Base-by-base conservation (phyloP, 208 protist genomes). In the Phytomonas serpens region DNA sequence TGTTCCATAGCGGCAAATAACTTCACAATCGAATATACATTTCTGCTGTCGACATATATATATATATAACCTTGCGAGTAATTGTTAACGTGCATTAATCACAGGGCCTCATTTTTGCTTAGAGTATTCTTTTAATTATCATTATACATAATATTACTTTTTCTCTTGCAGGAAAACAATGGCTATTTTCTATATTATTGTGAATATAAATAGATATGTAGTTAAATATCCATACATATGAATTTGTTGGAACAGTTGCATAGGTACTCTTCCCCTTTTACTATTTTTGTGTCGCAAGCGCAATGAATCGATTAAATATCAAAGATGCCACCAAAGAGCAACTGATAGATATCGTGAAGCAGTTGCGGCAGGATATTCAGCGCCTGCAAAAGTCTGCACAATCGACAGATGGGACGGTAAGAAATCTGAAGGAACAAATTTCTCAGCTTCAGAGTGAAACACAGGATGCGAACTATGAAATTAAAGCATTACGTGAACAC, bases 281-380 rank as follows among this genome's bases (percentile, higher is more conserved):
- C 11, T 10, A 47, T 52, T 29, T 67, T 33, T 47, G 52, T 47
- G 42, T 57, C 14, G n/a, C 31, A 61, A 66, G 40, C 23, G 32
- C 19, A 27, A 81, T 82, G 77, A 82, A 76, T 63, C 73, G 75
- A 36, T 73, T 81, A 64, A 81, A 75, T 27, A 72, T 81, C 6
- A 67, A 79, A 42, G 77, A 79, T 61, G 84, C 85, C 11, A 76
- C 81, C 29, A 71, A 73, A 23, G 86, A 94, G 72, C 81, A 94
- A 63, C 77, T 94, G 51, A 78, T 90, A 42, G 77, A 78, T 5
- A 77, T 88, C 32, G 74, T 89, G 38, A 84, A 84, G 33, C 76
- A 86, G 37, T 72, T 89, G 42, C 71, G 77, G 16, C 62, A 78
- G 19, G 76, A 84, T 52, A 64, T 87, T 23, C 64, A 68, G 38